Evolutionary conservation across 2,329 filamentous ascomycete genomes (phyloP).

Genomic region (Hypoxylon sp.): DNA sequence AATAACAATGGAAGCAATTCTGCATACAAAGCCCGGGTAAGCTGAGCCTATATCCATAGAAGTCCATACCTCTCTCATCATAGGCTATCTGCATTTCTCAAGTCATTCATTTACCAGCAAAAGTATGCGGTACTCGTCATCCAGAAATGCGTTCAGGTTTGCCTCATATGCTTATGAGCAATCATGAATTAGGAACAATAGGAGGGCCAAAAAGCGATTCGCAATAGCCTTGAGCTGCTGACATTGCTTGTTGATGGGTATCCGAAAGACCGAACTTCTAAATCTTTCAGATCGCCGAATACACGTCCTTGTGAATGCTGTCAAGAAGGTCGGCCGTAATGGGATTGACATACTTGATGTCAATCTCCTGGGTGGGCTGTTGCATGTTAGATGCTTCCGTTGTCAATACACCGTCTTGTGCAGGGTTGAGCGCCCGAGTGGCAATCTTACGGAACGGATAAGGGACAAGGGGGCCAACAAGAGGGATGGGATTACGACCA

Average conservation of each 20-base stretch:
- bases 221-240: neutral
- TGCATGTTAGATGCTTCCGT: constrained; percentile 1
- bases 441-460: constrained; percentile 28
- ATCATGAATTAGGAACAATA: neutral
- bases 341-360: constrained; percentile 5
- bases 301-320: constrained; percentile 20
- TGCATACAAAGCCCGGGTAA: neutral
- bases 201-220: neutral
- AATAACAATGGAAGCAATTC: neutral
- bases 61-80: neutral
- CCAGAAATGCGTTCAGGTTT: neutral
- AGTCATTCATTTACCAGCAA: neutral
- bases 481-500: constrained; percentile 10
- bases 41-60: neutral
- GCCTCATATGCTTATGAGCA: neutral
- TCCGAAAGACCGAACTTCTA: neutral
- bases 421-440: constrained; percentile 1
- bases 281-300: neutral
- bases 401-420: constrained; percentile 19
- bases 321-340: constrained; percentile 14
- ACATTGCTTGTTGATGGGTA: neutral
- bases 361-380: constrained; percentile 10
- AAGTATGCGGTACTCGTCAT: neutral
- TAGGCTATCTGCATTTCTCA: neutral
- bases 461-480: constrained; percentile 20